Percentiles rank a stretch among this genome's conserved stretches.
These are phyloP conservation scores for Filosporella fistucella DNA, from an alignment of 495 filamentous ascomycete genomes.

Conservation along the genomic window DNA sequence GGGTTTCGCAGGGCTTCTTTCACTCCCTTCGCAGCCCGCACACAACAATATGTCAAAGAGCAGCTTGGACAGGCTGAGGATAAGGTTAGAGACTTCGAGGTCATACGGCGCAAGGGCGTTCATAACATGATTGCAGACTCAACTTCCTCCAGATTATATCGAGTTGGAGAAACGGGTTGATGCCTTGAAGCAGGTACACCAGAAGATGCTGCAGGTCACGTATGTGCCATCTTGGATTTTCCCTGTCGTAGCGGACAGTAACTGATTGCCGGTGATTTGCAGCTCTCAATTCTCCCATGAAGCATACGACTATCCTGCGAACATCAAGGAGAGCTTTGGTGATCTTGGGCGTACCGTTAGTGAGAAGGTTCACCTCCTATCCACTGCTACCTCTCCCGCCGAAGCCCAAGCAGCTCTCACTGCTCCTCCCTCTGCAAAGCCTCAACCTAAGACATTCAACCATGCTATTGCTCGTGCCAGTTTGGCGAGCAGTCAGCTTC, in stretches of 20 bases:
- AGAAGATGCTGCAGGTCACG: constrained; percentile 96
- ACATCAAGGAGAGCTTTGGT: constrained; percentile 95
- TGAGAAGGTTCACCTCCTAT: constrained; percentile 90
- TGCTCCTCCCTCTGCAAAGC: constrained; percentile 85
- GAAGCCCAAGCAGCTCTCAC: constrained; percentile 93
- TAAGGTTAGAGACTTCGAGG: constrained; percentile 52
- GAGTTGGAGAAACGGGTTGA: constrained; percentile 99
- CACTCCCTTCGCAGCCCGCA: constrained; percentile 88
- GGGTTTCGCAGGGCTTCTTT: constrained; percentile 52
- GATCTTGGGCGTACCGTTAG: constrained; percentile 92
- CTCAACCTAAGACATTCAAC: constrained; percentile 97
- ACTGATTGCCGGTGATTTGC: constrained; percentile 14
- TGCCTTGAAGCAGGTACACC: constrained; percentile 93
- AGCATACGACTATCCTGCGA: constrained; percentile 98
- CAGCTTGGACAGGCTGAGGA: constrained; percentile 94
- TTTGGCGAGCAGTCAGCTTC: constrained; percentile 78
- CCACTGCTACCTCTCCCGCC: constrained; percentile 74
- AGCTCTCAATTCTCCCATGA: constrained; percentile 95
- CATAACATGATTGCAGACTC: constrained; percentile 52
- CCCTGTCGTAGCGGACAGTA: not conserved
- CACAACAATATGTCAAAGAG: constrained; percentile 95
- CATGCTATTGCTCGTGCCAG: constrained; percentile 93
- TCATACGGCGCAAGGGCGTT: not conserved
- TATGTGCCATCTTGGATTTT: constrained; percentile 42
- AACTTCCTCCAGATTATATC: constrained; percentile 95